Evolutionary conservation across 768 basidiomycete genomes (phyloP), one percentile per base, ranked within the genome.

Genomic region (Glaciozyma martinii): DNA sequence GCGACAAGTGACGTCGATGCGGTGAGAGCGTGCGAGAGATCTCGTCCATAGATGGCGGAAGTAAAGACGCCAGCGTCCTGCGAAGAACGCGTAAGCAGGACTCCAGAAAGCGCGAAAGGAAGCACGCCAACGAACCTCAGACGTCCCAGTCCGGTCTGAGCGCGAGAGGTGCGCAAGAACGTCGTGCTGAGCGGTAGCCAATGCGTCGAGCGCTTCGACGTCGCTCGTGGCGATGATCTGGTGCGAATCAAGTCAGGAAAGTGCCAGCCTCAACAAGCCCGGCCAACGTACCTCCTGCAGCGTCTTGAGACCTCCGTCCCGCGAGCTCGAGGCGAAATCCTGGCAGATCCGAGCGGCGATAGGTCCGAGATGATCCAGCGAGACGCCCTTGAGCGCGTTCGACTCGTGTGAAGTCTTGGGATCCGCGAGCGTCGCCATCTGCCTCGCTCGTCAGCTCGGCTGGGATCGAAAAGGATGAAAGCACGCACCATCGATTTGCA

Each of bases 311-410:
- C 46, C 54, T 21, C 42, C 59, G 12, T 61, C 63, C 8, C 25
- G 72, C 15, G 61, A 60, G 66, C 56, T 74, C 75, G 70, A 72
- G 79, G 13, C 42, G 82, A 72, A 54, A 73, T 80, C 85, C 0
- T 82, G 78, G 40, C 88, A 82, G 49, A 98, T 81, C 49, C 84
- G 83, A 6, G 91, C 88, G 29, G 88, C 92, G 59, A 99, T 89
- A n/a, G 86, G 81, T 15, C 95, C 95, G 0, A 99, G 80, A 76
- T 98, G 90, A 74, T 99, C 95, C 43, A 98, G 79, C 0, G 92
- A 89, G 67, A 95, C 85, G 1, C 85, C 85, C 76, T 92, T 94
- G 0, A 87, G 85, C 0, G 90, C 89, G 71, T 89, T 92, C 44
- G 80, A 84, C 73, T 98, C 95, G 30, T 78, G 78, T 43, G 82